These are phyloP conservation scores for Glycyrrhiza uralensis DNA, from an alignment of 306 rosid species.

Conservation along the genomic window DNA sequence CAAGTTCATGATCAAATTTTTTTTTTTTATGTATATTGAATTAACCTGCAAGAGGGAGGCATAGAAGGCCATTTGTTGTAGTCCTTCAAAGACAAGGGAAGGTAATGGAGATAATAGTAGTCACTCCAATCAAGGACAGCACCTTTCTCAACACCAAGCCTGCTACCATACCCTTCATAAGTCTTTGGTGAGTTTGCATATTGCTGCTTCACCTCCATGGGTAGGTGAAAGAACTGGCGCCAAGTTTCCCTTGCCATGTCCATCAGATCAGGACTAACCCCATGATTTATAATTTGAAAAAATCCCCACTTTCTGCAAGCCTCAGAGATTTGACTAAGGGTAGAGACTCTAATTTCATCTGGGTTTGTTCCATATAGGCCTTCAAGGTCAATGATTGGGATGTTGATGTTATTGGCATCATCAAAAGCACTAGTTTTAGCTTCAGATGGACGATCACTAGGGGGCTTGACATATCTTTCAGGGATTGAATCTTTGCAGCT, in stretches of 20 bases:
- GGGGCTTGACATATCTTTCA: conserved; percentile 65
- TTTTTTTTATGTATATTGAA: background rate
- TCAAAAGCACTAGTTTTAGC: background rate
- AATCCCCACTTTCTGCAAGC: conserved; percentile 78
- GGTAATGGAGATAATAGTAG: conserved; percentile 73
- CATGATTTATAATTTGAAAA: conserved; percentile 73
- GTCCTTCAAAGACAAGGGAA: conserved; percentile 58
- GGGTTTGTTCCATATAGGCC: conserved; percentile 19
- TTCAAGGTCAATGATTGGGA: conserved; percentile 64
- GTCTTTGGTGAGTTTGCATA: conserved; percentile 75
- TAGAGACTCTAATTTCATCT: background rate
- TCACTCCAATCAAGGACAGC: conserved; percentile 94
- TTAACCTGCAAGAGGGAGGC: conserved; percentile 34
- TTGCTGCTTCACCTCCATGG: conserved; percentile 56
- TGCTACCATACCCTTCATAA: conserved; percentile 87
- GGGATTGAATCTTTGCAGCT: conserved; percentile 45
- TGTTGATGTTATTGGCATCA: conserved; percentile 21
- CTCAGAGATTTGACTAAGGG: conserved; percentile 38
- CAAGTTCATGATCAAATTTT: background rate
- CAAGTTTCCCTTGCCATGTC: conserved; percentile 49
- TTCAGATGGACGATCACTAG: conserved; percentile 38
- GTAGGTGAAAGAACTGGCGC: conserved; percentile 65
- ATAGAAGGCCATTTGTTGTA: conserved; percentile 62
- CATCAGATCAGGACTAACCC: conserved; percentile 50
- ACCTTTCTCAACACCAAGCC: conserved; percentile 70